These are phyloP conservation scores for Colletotrichum costaricense DNA, from an alignment of 2,329 filamentous ascomycete genomes.

Conservation along the genomic window DNA sequence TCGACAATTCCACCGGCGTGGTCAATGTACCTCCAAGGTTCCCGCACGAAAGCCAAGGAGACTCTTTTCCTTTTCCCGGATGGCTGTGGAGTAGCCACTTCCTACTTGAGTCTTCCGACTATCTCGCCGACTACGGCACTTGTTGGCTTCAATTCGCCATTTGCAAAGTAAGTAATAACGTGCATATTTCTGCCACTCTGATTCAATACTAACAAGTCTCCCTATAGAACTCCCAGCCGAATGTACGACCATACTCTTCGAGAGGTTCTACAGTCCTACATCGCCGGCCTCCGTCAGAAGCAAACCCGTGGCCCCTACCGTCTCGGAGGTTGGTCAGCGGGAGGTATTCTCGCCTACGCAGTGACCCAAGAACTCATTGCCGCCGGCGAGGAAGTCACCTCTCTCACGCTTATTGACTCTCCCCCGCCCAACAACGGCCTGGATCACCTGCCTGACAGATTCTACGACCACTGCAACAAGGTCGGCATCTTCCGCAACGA, in stretches of 20 bases:
- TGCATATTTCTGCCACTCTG: slow-evolving; percentile 60
- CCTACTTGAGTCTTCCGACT: slow-evolving; percentile 70
- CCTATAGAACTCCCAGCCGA: slow-evolving; percentile 62
- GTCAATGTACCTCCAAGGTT: slow-evolving; percentile 61
- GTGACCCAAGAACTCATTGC: slow-evolving; percentile 69
- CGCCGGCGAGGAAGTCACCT: slow-evolving; percentile 66
- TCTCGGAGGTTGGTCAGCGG: slow-evolving; percentile 80
- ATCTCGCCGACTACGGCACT: slow-evolving; percentile 59
- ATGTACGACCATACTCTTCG: slow-evolving; percentile 9
- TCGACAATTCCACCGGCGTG: slow-evolving; percentile 58
- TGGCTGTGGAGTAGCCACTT: slow-evolving; percentile 70
- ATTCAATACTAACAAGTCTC: slow-evolving; percentile 59
- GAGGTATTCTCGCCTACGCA: slow-evolving; percentile 78
- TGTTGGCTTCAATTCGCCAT: slow-evolving; percentile 69
- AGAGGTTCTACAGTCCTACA: not conserved
- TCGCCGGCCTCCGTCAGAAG: not conserved
- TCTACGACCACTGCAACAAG: slow-evolving; percentile 78
- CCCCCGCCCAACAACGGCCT: slow-evolving; percentile 72
- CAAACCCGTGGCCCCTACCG: slow-evolving; percentile 76
- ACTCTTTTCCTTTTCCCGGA: slow-evolving; percentile 65
- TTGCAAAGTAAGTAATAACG: slow-evolving; percentile 67
- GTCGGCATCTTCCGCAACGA: slow-evolving; percentile 76
- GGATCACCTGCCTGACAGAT: slow-evolving; percentile 70
- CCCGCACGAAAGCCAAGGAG: slow-evolving; percentile 51
- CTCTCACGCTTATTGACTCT: slow-evolving; percentile 73